These are phyloP conservation scores for Gossypium australe DNA, from an alignment of 345 rosid genomes.

Conservation along the genomic window DNA sequence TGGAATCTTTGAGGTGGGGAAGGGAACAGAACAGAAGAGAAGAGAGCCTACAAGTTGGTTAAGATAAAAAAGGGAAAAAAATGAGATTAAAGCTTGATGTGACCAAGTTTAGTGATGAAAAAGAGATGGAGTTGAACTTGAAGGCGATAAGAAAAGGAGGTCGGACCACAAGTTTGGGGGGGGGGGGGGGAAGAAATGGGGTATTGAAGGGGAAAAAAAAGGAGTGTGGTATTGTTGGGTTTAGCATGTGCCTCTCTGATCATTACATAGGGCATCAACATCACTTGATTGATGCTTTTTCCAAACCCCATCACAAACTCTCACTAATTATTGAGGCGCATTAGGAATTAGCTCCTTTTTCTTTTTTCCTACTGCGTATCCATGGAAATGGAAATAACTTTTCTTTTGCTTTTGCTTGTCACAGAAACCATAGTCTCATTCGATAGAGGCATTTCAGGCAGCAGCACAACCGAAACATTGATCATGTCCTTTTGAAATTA, in stretches of 20 bases:
- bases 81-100: conserved; percentile 29
- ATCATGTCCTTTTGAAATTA: not conserved
- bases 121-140: conserved; percentile 21
- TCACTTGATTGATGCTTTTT: conserved; percentile 39
- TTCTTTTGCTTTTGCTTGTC: conserved; percentile 11
- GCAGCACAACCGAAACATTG: not conserved
- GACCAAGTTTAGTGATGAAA: conserved; percentile 45
- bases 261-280: conserved; percentile 37
- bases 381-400: not conserved
- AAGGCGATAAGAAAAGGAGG: conserved; percentile 33
- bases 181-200: conserved; percentile 15
- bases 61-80: conserved; percentile 2
- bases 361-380: conserved; percentile 9
- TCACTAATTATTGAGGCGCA: conserved; percentile 44
- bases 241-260: conserved; percentile 58
- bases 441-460: conserved; percentile 2
- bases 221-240: conserved; percentile 30
- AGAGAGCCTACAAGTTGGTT: conserved; percentile 23
- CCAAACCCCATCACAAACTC: conserved; percentile 25
- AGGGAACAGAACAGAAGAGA: conserved; percentile 15
- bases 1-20: conserved; percentile 46
- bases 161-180: conserved; percentile 29
- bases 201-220: not conserved
- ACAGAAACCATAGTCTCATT: conserved; percentile 6
- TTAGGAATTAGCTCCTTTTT: conserved; percentile 16